Percentiles rank a stretch among this genome's conserved stretches.
phyloP scores from a whole-genome alignment of 441 rosid genomes.

The Arabidopsis lyrata region DNA sequence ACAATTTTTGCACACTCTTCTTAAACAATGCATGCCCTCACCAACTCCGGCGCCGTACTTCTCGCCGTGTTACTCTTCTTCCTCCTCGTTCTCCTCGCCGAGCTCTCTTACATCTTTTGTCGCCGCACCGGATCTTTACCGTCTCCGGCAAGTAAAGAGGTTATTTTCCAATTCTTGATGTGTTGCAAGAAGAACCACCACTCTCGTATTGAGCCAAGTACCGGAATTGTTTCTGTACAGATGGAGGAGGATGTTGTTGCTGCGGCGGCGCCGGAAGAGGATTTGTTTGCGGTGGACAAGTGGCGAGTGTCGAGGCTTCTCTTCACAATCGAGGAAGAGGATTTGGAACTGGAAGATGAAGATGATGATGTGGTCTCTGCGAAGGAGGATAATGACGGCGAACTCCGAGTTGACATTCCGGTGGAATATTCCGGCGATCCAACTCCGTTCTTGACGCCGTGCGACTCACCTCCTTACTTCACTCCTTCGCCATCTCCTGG shows the following conservation, averaged over 20 bases:
- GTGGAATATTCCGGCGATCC: constrained; percentile 36
- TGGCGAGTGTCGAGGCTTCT: constrained; percentile 44
- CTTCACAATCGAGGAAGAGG: constrained; percentile 45
- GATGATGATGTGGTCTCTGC: constrained; percentile 11
- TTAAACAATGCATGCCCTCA: constrained; percentile 41
- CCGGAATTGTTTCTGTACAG: constrained; percentile 36
- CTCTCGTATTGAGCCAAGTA: constrained; percentile 41
- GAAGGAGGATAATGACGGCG: neutral
- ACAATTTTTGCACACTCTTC: neutral
- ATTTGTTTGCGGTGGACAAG: constrained; percentile 10
- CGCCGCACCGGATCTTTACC: constrained; percentile 21
- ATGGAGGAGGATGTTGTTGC: constrained; percentile 1
- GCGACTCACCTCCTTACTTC: constrained; percentile 43
- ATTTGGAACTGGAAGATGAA: constrained; percentile 34
- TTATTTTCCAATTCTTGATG: constrained; percentile 36
- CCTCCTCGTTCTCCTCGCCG: constrained; percentile 39
- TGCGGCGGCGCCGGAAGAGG: constrained; percentile 16
- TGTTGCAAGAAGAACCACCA: constrained; percentile 37
- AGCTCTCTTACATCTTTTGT: constrained; percentile 42
- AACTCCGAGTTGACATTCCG: constrained; percentile 18
- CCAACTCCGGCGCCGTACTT: constrained; percentile 41
- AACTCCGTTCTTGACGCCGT: constrained; percentile 46
- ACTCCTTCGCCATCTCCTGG: constrained; percentile 48
- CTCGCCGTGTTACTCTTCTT: constrained; percentile 45
- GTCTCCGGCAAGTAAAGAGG: constrained; percentile 41